Conservation (phyloP, 805 yeast genomes). For the Pichia heedii region DNA sequence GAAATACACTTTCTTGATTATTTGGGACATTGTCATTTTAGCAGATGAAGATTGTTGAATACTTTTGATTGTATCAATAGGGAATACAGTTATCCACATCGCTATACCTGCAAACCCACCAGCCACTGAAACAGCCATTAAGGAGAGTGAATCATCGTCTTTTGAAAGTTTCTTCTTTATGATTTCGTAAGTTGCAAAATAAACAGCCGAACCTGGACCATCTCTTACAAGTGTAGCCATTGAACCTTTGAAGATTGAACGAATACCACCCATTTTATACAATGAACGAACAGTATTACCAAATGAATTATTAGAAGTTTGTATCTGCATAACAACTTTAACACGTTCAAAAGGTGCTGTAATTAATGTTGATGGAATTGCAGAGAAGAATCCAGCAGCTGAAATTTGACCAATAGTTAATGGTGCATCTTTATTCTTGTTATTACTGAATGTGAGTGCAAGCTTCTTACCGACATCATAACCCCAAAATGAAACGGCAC, state of each 20-base stretch:
- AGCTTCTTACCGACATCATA: slow-evolving; percentile 85
- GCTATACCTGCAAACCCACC: slow-evolving; percentile 96
- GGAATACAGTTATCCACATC: slow-evolving; percentile 96
- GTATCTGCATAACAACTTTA: slow-evolving; percentile 81
- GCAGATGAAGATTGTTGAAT: slow-evolving; percentile 61
- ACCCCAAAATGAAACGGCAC: slow-evolving; percentile 98
- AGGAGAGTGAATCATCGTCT: slow-evolving; percentile 40
- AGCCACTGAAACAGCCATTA: slow-evolving; percentile 71
- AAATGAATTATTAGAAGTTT: slow-evolving; percentile 39
- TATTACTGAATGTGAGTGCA: slow-evolving; percentile 39
- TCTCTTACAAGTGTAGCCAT: slow-evolving; percentile 90
- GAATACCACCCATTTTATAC: slow-evolving; percentile 70
- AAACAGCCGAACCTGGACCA: slow-evolving; percentile 94
- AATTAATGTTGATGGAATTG: slow-evolving; percentile 87
- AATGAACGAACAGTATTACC: slow-evolving; percentile 56
- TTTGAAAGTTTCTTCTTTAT: slow-evolving; percentile 55
- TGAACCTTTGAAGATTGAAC: slow-evolving; percentile 85
- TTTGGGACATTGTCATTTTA: slow-evolving; percentile 49
- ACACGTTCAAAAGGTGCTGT: slow-evolving; percentile 98
- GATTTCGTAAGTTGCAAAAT: slow-evolving; percentile 89
- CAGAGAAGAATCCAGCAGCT: slow-evolving; percentile 89
- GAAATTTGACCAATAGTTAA: slow-evolving; percentile 65
- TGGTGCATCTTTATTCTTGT: slow-evolving; percentile 15
- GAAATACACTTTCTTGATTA: slow-evolving; percentile 58
- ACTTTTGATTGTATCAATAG: slow-evolving; percentile 89